These are phyloP conservation scores for Amanita phalloides DNA, from an alignment of 768 basidiomycete species.

Conservation along the genomic window DNA sequence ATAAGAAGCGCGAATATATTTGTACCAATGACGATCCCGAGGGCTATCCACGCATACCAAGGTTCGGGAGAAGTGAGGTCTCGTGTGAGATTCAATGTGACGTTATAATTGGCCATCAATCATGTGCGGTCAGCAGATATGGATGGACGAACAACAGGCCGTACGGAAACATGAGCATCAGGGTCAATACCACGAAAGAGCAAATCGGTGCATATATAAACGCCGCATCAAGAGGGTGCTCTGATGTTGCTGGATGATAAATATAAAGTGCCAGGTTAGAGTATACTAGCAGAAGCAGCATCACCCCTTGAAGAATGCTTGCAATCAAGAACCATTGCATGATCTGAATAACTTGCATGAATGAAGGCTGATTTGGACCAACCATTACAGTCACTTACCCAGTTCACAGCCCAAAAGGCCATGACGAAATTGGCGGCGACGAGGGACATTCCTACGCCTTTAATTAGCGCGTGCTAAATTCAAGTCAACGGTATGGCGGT, in stretches of 20 bases:
- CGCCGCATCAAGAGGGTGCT: constrained; percentile 62
- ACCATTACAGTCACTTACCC: constrained; percentile 30
- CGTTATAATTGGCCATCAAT: constrained; percentile 23
- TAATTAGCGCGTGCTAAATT: constrained; percentile 48
- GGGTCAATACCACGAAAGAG: constrained; percentile 48
- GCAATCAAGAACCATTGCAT: constrained; percentile 69
- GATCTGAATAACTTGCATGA: constrained; percentile 27
- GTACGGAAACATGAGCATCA: constrained; percentile 46
- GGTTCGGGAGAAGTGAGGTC: constrained; percentile 35
- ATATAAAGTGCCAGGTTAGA: constrained; percentile 69
- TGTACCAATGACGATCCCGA: constrained; percentile 53
- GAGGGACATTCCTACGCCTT: constrained; percentile 72
- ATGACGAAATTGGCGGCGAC: constrained; percentile 73
- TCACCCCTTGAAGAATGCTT: constrained; percentile 62
- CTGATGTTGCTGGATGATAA: constrained; percentile 52
- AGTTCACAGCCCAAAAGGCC: constrained; percentile 72
- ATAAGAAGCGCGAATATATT: constrained; percentile 52
- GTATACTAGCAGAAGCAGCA: constrained; percentile 63
- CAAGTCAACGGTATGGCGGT: not conserved
- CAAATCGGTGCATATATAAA: constrained; percentile 86
- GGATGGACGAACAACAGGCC: constrained; percentile 40
- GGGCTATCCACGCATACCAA: constrained; percentile 62
- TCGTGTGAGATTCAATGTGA: constrained; percentile 60
- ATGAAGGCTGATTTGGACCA: not conserved
- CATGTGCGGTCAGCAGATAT: not conserved